Base-by-base conservation (phyloP, 75 land plant species). In the Cupressus sempervirens region DNA sequence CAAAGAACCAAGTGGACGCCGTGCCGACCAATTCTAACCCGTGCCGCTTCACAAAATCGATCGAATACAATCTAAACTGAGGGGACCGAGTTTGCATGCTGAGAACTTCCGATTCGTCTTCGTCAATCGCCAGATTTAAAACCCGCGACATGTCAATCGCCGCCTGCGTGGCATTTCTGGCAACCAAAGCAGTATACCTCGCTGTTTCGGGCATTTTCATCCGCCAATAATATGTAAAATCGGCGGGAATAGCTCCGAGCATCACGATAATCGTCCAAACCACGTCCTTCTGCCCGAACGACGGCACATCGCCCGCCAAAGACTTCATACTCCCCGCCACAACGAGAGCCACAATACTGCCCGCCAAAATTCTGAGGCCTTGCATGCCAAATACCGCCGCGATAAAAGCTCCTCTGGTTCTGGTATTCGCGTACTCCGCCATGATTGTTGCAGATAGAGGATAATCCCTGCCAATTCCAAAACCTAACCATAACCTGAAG, bases 171-270 rank as follows among this genome's bases (percentile, higher is more conserved):
- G 23, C 13, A 38, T 87, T 72, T 77, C 84, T 86, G 16, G 87
- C 93, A 18, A 91, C 93, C 3, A 91, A 84, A 29, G 93, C 93
- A 1, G 93, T 91, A 85, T 86, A 91, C 7, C 93, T 88, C 18
- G 93, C 93, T 14, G 93, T 92, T 38, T 90, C 92, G 1, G 92
- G 92, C 90, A 90, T 88, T 82, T 87, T 90, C 90, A 88, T 86
- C 7, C 93, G 92, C 90, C 85, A 92, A 87, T 92, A 89, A 85
- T 86, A 92, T 11, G 87, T 84, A 36, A 82, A 62, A 5, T 40
- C 14, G 15, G 87, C 86, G 8, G 88, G 84, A 43, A 90, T 36
- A n/a, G 83, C 73, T 7, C 81, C 89, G 84, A 88, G 4, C 48
- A 46, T 46, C 7, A 46, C 5, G 48, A 46, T 46, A 6, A 46